phyloP scores from a whole-genome alignment of 1,284 basidiomycete species.

The Ustilago bromivora region DNA sequence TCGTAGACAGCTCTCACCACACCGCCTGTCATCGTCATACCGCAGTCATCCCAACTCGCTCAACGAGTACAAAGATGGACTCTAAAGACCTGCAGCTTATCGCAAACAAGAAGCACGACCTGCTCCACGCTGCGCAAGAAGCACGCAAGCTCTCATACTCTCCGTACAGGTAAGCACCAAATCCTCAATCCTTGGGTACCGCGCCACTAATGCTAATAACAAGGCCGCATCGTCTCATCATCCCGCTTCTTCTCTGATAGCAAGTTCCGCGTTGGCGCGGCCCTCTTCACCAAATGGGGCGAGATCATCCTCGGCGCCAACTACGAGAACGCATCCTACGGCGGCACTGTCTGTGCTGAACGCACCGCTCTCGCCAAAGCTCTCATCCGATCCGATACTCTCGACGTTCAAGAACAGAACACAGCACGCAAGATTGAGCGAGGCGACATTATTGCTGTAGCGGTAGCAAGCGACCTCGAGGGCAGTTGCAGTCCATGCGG shows the following conservation, averaged over 20 bases:
- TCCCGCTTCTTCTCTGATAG: slow-evolving; percentile 71
- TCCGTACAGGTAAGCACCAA: slow-evolving; percentile 60
- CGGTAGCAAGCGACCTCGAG: slow-evolving; percentile 56
- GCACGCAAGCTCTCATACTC: slow-evolving; percentile 62
- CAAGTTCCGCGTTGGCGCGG: slow-evolving; percentile 89
- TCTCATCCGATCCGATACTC: slow-evolving; percentile 33
- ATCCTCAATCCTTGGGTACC: neutral
- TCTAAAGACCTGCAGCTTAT: slow-evolving; percentile 35
- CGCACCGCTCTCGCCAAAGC: slow-evolving; percentile 62
- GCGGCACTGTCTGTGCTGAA: slow-evolving; percentile 72
- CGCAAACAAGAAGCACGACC: slow-evolving; percentile 48
- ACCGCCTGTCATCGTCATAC: neutral
- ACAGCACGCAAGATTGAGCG: slow-evolving; percentile 44
- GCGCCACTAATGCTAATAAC: neutral
- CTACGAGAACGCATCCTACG: slow-evolving; percentile 90
- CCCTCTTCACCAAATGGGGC: slow-evolving; percentile 79
- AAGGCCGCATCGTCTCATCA: too few species aligned
- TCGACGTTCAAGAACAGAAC: slow-evolving; percentile 29
- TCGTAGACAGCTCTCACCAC: neutral
- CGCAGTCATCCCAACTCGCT: too few species aligned
- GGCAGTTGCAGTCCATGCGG: slow-evolving; percentile 75
- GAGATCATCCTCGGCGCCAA: slow-evolving; percentile 84
- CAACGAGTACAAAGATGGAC: slow-evolving; percentile 29
- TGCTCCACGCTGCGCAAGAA: slow-evolving; percentile 56
- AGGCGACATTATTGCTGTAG: slow-evolving; percentile 58